phyloP scores from a whole-genome alignment of 2,329 filamentous ascomycete species.

The Dendryphion nanum region DNA sequence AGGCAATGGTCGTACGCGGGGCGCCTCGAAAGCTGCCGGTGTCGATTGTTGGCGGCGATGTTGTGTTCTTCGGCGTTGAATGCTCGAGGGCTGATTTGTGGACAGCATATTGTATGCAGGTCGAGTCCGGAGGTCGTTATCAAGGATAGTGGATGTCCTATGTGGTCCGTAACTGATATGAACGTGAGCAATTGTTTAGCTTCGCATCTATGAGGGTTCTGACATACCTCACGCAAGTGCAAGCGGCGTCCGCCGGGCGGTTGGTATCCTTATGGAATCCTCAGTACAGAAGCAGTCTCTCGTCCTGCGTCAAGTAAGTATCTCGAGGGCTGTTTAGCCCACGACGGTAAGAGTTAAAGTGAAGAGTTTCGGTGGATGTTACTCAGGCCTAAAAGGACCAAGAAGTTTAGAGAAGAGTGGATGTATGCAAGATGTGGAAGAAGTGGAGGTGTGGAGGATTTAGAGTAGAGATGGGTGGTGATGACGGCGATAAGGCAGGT shows the following conservation, averaged over 20 bases:
- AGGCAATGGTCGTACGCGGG: constrained; percentile 67
- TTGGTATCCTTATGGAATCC: constrained; percentile 46
- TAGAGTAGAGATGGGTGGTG: too few species aligned
- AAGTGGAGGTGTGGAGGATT: neutral
- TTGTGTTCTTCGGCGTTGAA: constrained; percentile 71
- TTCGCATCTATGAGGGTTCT: neutral
- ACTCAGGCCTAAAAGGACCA: too few species aligned
- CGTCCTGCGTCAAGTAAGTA: constrained; percentile 37
- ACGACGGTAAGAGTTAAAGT: too few species aligned
- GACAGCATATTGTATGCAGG: constrained; percentile 77
- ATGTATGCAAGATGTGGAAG: constrained; percentile 29
- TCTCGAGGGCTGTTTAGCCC: too few species aligned
- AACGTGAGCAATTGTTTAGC: constrained; percentile 2
- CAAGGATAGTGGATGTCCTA: constrained; percentile 35
- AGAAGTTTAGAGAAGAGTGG: too few species aligned
- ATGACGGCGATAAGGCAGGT: too few species aligned
- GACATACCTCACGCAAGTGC: constrained; percentile 76
- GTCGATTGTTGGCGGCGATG: constrained; percentile 89
- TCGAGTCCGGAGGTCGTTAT: constrained; percentile 62
- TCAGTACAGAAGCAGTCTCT: constrained; percentile 44
- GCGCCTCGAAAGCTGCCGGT: constrained; percentile 72
- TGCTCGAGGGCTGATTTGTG: constrained; percentile 62
- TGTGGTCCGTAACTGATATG: constrained; percentile 39
- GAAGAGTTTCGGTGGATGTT: too few species aligned
- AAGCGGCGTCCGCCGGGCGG: constrained; percentile 77